A percentile compares a stretch with the other conserved stretches of the same genome.
Evolutionary conservation across 371 early-diverging fungal genomes (phyloP).

Genomic region (Mortierella sp.): DNA sequence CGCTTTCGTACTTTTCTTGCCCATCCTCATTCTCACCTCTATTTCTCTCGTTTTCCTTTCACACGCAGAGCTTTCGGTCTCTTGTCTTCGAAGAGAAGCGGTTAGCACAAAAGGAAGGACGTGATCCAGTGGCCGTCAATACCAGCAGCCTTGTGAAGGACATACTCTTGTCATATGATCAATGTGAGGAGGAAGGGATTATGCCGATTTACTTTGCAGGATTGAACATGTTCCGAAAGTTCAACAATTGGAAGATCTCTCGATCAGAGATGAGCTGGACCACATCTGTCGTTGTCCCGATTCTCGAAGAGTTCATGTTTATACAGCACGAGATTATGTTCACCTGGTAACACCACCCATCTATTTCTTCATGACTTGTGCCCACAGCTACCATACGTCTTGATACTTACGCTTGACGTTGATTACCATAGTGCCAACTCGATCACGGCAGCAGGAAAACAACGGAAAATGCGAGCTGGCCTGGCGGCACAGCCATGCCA

Average conservation of each 20-base stretch:
- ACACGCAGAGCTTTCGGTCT: conserved; percentile 4
- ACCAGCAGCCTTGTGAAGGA: conserved; percentile 7
- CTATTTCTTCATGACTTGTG: no score
- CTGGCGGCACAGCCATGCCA: conserved; percentile 3
- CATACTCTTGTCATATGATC: conserved; percentile 3
- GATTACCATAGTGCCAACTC: conserved; percentile 13
- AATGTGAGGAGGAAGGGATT: conserved; percentile 6
- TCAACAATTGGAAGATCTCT: conserved; percentile 10
- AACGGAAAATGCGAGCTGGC: no score
- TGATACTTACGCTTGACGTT: no score
- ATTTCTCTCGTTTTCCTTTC: neutral
- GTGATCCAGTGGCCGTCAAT: conserved; percentile 6
- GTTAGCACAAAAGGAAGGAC: conserved; percentile 8
- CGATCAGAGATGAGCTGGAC: conserved; percentile 15
- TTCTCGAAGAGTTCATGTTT: conserved; percentile 8
- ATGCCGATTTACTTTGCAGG: conserved; percentile 9
- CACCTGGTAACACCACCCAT: no score
- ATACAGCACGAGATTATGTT: conserved; percentile 12
- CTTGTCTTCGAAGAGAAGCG: conserved; percentile 4
- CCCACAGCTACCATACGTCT: no score
- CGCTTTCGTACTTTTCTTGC: no score
- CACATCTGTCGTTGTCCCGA: neutral
- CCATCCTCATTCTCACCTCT: no score
- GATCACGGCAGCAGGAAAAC: conserved; percentile 5
- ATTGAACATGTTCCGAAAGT: conserved; percentile 10